Conservation (phyloP, 768 basidiomycete species). For the Suillus sp. region DNA sequence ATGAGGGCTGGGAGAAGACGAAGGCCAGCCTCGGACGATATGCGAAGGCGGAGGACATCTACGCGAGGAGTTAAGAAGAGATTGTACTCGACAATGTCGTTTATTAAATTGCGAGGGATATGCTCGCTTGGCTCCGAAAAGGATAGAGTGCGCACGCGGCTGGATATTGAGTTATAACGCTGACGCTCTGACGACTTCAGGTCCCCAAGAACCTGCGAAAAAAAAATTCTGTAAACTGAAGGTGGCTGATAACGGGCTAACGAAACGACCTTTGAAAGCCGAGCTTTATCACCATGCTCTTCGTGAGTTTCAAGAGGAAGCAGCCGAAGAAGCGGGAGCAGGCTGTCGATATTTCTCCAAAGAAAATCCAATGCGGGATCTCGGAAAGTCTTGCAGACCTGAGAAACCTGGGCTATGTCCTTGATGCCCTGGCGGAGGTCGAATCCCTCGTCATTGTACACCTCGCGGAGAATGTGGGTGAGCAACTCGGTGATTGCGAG, state of each 20-base stretch:
- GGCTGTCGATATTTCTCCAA: not conserved
- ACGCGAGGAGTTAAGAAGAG: conserved; percentile 1
- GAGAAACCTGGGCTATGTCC: conserved; percentile 3
- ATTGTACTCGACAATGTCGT: not conserved
- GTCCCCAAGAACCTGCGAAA: not conserved
- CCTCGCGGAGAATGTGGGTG: not conserved
- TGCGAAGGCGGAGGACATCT: not conserved
- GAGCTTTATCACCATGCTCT: not conserved
- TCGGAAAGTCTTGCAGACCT: conserved; percentile 2
- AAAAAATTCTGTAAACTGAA: not conserved
- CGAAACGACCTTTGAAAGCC: not conserved
- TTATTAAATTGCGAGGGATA: not conserved
- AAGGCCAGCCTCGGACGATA: conserved; percentile 7
- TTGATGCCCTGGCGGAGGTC: not conserved
- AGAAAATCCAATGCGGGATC: conserved; percentile 7
- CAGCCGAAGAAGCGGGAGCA: conserved; percentile 1
- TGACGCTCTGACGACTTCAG: not conserved
- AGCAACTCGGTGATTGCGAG: conserved; percentile 7
- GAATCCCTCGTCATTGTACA: conserved; percentile 1
- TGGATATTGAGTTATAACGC: conserved; percentile 5
- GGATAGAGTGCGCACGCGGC: conserved; percentile 5
- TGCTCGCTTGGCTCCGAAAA: not conserved
- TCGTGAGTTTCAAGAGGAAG: conserved; percentile 1
- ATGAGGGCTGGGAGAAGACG: conserved; percentile 5
- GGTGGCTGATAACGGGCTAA: not conserved